Base-by-base conservation (phyloP, 2,329 filamentous ascomycete genomes). In the Pseudomassariella vexata region DNA sequence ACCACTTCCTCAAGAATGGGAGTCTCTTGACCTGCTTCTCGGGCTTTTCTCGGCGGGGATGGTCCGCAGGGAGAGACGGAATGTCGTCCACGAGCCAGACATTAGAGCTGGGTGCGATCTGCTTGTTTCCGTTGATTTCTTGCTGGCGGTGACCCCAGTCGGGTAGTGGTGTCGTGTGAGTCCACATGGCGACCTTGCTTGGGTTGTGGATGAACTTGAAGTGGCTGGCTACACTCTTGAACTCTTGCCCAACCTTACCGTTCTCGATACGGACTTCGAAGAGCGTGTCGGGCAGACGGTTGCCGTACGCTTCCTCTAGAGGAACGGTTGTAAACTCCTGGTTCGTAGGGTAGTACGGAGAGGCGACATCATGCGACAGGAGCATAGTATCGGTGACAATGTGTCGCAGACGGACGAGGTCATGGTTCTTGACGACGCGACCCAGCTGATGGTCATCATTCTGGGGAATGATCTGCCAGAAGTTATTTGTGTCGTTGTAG, bases 41-140 rank as follows among this genome's bases (percentile, higher is more conserved):
- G 40, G 85, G 74, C 66, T 84, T 92, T 38, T 78, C 65, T 40
- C 86, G 76, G 37, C 92, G 86, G 23, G 74, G 69, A 46, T 81
- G 78, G 46, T 87, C 86, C 5, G 61, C 68, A 3, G 81, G 66
- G 28, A 96, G 64, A 8, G 82, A 88, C n/a, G 85, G 76, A 32
- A 96, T 85, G 42, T 94, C 86, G 50, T 98, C 92, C 10, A 89
- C 83, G 47, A 84, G 82, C 92, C 92, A 98, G 40, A 95, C 73
- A 57, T 98, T 98, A 57, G 87, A 95, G 55, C 83, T 81, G 41
- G 90, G 85, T 18, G 79, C 70, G 33, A 94, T 68, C 56, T 95
- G 94, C 76, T 98, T 98, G 72, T 98, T 98, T 38, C 92, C 92
- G 60, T 98, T 98, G 68, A 98, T 95, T 59, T 98, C 92, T 52